Conservation (phyloP, 768 basidiomycete genomes). For the Cystobasidium tubakii region DNA sequence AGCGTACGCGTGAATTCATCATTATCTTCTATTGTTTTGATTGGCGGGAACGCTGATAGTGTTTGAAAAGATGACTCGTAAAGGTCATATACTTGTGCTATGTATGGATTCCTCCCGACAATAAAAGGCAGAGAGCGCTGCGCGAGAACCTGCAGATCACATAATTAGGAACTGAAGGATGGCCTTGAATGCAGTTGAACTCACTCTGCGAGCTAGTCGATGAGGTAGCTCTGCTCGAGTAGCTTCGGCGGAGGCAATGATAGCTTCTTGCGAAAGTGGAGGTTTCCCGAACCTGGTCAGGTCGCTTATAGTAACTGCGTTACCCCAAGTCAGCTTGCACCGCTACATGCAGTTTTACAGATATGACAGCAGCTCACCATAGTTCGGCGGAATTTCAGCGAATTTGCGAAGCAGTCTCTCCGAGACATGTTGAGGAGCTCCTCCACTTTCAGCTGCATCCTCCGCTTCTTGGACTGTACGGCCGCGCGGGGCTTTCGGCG, state of each 20-base stretch:
- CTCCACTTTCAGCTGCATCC: conserved; percentile 24
- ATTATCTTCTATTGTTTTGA: conserved; percentile 66
- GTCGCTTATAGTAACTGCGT: conserved; percentile 37
- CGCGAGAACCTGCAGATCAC: neutral
- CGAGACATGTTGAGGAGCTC: neutral
- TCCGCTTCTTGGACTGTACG: conserved; percentile 11
- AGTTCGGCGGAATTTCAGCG: conserved; percentile 24
- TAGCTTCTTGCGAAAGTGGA: conserved; percentile 37
- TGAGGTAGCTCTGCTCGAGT: conserved; percentile 40
- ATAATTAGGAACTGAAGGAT: neutral
- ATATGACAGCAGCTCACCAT: neutral
- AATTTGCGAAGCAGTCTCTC: conserved; percentile 8
- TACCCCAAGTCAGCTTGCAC: conserved; percentile 23
- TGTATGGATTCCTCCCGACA: conserved; percentile 42
- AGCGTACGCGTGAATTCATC: conserved; percentile 62
- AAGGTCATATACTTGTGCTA: conserved; percentile 42
- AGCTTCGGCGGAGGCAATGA: conserved; percentile 41
- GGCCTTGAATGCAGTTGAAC: neutral
- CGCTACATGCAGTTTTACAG: neutral
- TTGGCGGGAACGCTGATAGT: conserved; percentile 39
- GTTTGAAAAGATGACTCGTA: conserved; percentile 42
- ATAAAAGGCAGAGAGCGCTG: conserved; percentile 44
- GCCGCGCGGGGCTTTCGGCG: neutral
- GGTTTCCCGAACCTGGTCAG: conserved; percentile 39
- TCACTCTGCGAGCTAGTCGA: conserved; percentile 41